These are phyloP conservation scores for Anastatica hierochuntica DNA, from an alignment of 345 rosid genomes.

Conservation along the genomic window DNA sequence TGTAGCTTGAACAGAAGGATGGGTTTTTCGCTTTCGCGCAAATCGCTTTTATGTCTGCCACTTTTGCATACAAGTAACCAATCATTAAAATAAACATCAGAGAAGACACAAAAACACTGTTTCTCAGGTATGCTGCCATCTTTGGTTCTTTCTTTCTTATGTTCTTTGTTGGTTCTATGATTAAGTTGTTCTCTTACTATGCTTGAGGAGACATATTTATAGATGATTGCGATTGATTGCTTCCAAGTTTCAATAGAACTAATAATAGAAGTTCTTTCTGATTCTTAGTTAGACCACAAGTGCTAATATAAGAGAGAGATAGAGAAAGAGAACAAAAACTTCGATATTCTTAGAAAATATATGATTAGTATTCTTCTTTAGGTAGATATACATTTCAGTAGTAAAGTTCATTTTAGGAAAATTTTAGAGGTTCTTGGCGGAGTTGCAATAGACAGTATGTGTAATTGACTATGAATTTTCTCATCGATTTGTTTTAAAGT, in stretches of 20 bases:
- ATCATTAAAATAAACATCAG: slow-evolving; percentile 10
- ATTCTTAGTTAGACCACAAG: no score
- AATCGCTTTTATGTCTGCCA: slow-evolving; percentile 8
- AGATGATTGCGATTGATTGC: neutral
- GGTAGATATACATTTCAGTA: no score
- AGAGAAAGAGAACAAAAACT: no score
- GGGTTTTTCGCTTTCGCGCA: slow-evolving; percentile 15
- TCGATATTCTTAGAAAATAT: no score
- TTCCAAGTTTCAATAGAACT: slow-evolving; percentile 1
- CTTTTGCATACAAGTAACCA: slow-evolving; percentile 12
- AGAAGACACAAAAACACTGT: slow-evolving; percentile 6
- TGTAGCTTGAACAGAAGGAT: slow-evolving; percentile 11
- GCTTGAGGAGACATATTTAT: neutral
- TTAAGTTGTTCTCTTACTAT: neutral
- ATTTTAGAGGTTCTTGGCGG: no score
- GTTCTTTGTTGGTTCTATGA: neutral
- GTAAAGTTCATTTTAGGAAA: no score
- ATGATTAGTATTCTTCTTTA: no score
- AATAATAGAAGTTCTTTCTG: slow-evolving; percentile 7
- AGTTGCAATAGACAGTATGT: no score
- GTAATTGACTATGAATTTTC: neutral
- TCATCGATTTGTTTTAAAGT: neutral
- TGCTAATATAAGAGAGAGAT: no score
- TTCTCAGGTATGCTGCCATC: slow-evolving; percentile 13
- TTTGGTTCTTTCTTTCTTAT: slow-evolving; percentile 1